Base-by-base conservation (phyloP, 257 asterid species). In the Forsythia suspensa region DNA sequence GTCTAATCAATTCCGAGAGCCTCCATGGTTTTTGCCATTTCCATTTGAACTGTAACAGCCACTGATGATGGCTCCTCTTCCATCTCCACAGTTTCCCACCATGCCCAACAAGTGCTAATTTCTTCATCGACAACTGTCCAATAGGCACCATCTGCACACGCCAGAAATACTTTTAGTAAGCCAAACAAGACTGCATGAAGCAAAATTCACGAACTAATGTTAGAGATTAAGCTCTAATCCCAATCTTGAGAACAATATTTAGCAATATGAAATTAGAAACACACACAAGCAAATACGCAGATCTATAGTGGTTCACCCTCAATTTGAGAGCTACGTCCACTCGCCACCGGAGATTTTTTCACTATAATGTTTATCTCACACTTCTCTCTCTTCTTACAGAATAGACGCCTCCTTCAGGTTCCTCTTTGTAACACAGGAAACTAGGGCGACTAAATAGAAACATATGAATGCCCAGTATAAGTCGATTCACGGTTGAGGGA, bases 1-100 rank as follows among this genome's bases (percentile, higher is more conserved):
- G 99, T 85, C 94, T 91, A 77, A 96, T 96, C 90, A 82, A 82
- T 86, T 96, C 99, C 0, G 99, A 96, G 68, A 96, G 99, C 81
- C 87, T 96, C 99, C 99, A 96, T 4, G 99, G 99, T 77, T 96
- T 96, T 87, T 96, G 99, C 99, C 99, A 96, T 82, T 96, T 96
- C 99, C 98, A 96, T 82, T 96, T 96, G 87, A 96, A 96, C 91
- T 96, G 99, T 76, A 96, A 84, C 73, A 94, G 88, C 99, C 99
- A 96, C 82, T 93, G 99, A 78, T 94, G 99, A 76, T 96, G 98
- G 84, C 99, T 96, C 90, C 98, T 96, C 88, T 96, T 96, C 99
- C 99, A 96, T 89, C 98, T 92, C 99, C 99, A 96, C 6, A 96
- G 88, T 76, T 90, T 94, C 79, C 98, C 99, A 67, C 99, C 99